Base-by-base conservation (phyloP, 2,329 filamentous ascomycete genomes). In the Beauveria sp. region DNA sequence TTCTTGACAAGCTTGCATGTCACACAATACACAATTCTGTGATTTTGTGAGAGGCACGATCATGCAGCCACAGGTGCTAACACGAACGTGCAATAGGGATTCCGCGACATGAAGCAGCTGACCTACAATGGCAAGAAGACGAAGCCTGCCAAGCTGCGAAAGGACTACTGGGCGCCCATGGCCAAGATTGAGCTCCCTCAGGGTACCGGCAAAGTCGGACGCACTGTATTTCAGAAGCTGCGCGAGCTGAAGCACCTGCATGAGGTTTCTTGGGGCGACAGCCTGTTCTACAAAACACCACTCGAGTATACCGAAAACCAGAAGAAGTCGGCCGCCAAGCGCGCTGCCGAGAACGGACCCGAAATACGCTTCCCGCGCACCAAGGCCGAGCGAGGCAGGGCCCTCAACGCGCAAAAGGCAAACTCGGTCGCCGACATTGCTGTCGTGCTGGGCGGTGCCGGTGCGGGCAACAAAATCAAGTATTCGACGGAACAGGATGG, bases 81-180 rank as follows among this genome's bases (percentile, higher is more conserved):
- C 53, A 14, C n/a, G 10, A 20, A 20, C 18, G 47, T 22, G 37
- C 26, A 28, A 44, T 43, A 77, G 75, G 72, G 69, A 24, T 67
- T 76, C 66, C 76, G 77, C 62, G 75, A 77, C 52, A 72, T 85
- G 64, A 77, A 80, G 67, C 84, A 86, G 69, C 72, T 89, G 63
- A 81, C 84, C 53, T 89, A 82, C 76, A 84, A 85, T 65, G 86
- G 85, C 73, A 89, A 88, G 71, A 88, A 89, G 73, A 79, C 83
- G 52, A 81, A 83, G 65, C 85, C 85, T 2, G 71, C 80, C 59
- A 84, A 83, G 67, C 75, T 89, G 44, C 84, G 86, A 62, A 87
- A 85, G 72, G 86, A 89, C 75, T 83, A 85, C 73, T 89, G 87
- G 86, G 75, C 76, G 40, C 83, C 83, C 7, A 74, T 88, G 67